phyloP scores from a whole-genome alignment of 768 basidiomycete species.

The Neoboletus magnificus region DNA sequence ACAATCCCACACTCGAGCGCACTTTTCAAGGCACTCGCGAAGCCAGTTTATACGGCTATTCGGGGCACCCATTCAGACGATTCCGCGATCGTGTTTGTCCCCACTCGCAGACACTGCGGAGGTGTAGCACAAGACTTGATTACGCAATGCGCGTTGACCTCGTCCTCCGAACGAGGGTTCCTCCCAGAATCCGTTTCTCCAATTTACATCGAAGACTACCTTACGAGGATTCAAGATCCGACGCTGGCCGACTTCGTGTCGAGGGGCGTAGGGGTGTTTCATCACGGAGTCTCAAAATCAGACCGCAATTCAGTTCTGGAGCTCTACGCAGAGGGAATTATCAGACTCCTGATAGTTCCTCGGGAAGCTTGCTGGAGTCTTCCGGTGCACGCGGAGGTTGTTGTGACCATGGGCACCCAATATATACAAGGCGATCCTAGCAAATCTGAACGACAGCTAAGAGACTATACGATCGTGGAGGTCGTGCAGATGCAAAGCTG shows the following conservation, averaged over 20 bases:
- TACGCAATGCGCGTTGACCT: slow-evolving; percentile 80
- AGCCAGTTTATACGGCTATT: slow-evolving; percentile 82
- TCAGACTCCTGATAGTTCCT: slow-evolving; percentile 79
- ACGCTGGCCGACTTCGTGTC: slow-evolving; percentile 68
- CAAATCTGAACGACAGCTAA: slow-evolving; percentile 60
- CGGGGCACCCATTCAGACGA: slow-evolving; percentile 41
- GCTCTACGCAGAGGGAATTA: slow-evolving; percentile 74
- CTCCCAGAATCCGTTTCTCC: slow-evolving; percentile 48
- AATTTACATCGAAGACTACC: slow-evolving; percentile 57
- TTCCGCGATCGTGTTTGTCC: slow-evolving; percentile 79
- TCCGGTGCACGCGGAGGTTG: slow-evolving; percentile 77
- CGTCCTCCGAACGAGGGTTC: slow-evolving; percentile 66
- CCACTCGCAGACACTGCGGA: slow-evolving; percentile 75
- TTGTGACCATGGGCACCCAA: slow-evolving; percentile 92
- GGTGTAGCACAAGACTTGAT: slow-evolving; percentile 78
- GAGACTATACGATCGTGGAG: slow-evolving; percentile 79
- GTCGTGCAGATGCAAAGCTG: slow-evolving; percentile 89
- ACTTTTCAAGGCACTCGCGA: slow-evolving; percentile 88
- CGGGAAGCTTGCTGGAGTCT: slow-evolving; percentile 85
- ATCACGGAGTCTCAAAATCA: slow-evolving; percentile 60
- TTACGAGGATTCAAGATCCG: slow-evolving; percentile 57
- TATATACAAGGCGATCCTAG: slow-evolving; percentile 54
- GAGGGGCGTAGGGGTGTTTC: slow-evolving; percentile 86
- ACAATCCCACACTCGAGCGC: slow-evolving; percentile 83
- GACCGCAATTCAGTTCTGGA: slow-evolving; percentile 76